These are phyloP conservation scores for Blastocystis sp. DNA, from an alignment of 352 stramenopile species.

Conservation along the genomic window DNA sequence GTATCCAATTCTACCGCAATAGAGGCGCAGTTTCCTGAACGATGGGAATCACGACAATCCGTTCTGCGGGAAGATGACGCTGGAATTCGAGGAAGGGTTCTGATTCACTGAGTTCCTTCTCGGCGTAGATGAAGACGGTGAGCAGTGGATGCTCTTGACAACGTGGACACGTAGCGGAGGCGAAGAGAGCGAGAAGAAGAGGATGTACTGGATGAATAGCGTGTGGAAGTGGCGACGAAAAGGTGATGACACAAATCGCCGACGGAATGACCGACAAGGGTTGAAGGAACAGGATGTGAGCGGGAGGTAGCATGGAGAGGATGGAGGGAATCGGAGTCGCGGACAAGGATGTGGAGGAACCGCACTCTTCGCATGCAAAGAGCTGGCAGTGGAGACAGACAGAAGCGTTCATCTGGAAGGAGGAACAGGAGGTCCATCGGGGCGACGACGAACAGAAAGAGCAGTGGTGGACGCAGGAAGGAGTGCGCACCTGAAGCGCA, in stretches of 20 bases:
- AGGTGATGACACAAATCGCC: not conserved
- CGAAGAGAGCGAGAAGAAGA: not conserved
- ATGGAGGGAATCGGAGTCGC: not conserved
- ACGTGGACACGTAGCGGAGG: not conserved
- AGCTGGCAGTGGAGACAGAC: constrained; percentile 9
- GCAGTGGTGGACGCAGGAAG: not conserved
- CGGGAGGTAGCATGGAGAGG: not conserved
- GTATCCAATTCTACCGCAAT: not conserved
- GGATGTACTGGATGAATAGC: not conserved
- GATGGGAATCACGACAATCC: constrained; percentile 3
- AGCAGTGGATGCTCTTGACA: not conserved
- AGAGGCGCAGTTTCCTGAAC: not conserved
- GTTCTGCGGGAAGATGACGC: not conserved
- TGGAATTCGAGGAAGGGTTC: not conserved
- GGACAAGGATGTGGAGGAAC: not conserved
- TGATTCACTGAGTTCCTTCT: not conserved
- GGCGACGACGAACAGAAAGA: not conserved
- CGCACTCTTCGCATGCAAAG: not conserved
- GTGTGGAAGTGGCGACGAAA: not conserved
- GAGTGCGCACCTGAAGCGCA: not conserved
- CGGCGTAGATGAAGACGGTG: not conserved
- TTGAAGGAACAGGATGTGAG: not conserved
- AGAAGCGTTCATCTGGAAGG: not conserved
- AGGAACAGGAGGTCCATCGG: not conserved
- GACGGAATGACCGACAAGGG: not conserved